Base-by-base conservation (phyloP, 768 basidiomycete species). In the Tephrocybe rancida region DNA sequence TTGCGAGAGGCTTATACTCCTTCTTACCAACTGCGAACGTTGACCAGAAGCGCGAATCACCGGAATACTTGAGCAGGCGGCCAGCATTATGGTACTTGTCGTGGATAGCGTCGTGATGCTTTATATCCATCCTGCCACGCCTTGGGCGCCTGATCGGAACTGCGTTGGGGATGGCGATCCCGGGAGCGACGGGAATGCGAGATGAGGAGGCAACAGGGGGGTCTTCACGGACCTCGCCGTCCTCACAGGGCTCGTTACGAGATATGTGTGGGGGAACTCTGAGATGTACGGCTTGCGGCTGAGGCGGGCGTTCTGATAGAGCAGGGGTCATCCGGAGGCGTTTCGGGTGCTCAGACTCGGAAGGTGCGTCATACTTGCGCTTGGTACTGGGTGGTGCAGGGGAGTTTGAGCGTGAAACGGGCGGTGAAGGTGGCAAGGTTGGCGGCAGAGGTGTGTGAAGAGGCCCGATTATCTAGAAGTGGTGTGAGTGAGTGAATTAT, bases 51-150 rank as follows among this genome's bases (percentile, higher is more conserved):
- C 90, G 85, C 41, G 85, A 81, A 64, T 91, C 88, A 22, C 90
- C 90, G 1, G 90, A 91, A 65, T 89, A 91, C 70, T 94, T 92
- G 66, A 94, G 86, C 59, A 78, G 73, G 52, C 90, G 84, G 19
- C 88, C 92, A 18, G 81, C 79, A 3, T 69, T 70, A 60, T 90
- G 84, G 64, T 89, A 92, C 64, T 79, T 84, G 65, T 87, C 81
- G 62, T 90, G 83, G 37, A 90, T 72, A 34, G 70, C 72, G 48
- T 88, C 83, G 64, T 77, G 85, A 61, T 85, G 77, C 34, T 73
- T 67, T 3, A 56, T 58, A 26, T 72, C 64, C 35, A 75, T 71
- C 64, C 77, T 77, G 56, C 87, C 85, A 45, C 85, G 83, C 63
- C 84, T 83, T 6, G 87, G 87, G 11, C 87, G 78, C 44, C 85